Conservation (phyloP, 1,284 basidiomycete genomes). For the Rhodotorula mucilaginosa region DNA sequence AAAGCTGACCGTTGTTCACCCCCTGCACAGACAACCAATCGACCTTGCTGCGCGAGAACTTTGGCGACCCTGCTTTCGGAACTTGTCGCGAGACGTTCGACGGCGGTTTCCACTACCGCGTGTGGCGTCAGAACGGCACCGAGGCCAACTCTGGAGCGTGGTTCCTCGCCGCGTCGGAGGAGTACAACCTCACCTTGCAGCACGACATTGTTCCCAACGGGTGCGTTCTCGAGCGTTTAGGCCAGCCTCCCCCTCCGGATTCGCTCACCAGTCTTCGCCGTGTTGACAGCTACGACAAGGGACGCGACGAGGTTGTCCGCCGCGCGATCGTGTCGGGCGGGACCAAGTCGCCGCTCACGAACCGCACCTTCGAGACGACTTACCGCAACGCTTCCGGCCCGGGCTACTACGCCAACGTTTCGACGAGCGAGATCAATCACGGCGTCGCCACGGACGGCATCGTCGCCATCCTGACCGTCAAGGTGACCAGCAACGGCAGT, state of each 20-base stretch:
- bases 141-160: constrained; percentile 61
- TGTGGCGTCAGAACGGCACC: constrained; percentile 60
- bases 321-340: constrained; percentile 64
- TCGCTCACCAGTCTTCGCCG: constrained; percentile 2
- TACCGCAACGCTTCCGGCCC: constrained; percentile 47
- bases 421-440: constrained; percentile 72
- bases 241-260: background rate
- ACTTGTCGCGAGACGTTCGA: constrained; percentile 79
- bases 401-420: constrained; percentile 37
- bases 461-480: constrained; percentile 75
- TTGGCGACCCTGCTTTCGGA: constrained; percentile 68
- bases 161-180: constrained; percentile 64
- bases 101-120: constrained; percentile 87
- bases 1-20: background rate
- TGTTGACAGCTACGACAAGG: constrained; percentile 42
- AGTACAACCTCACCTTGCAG: constrained; percentile 37
- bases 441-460: constrained; percentile 71
- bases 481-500: constrained; percentile 58
- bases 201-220: constrained; percentile 63
- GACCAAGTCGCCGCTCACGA: constrained; percentile 62
- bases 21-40: constrained; percentile 64
- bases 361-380: constrained; percentile 50
- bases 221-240: constrained; percentile 43
- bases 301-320: constrained; percentile 74
- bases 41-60: constrained; percentile 75